Base-by-base conservation (phyloP, 1,284 basidiomycete species). In the Melampsora larici-populina region DNA sequence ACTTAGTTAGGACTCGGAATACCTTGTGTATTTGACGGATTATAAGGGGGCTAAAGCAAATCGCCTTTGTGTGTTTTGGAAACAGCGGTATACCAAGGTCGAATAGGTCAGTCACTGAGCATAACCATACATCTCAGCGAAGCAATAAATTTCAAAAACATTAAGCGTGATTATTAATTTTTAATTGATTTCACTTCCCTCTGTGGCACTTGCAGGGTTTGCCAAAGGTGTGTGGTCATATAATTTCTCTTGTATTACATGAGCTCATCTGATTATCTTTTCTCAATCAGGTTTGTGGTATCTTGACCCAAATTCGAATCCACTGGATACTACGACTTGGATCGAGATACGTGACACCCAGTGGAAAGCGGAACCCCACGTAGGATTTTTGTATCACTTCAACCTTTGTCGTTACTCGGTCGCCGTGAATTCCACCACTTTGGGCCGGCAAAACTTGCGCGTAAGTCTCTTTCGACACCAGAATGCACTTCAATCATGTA, bases 31-130 rank as follows among this genome's bases (percentile, higher is more conserved):
- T 58, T 48, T 36, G 51, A 63, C 17, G 51, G 3, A 21, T 0
- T 55, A 55, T 55, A 21, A 55, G n/a, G n/a, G n/a, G n/a, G n/a
- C n/a, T 21, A 11, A 55, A 55, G 18, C 8, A 55, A 55, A 26
- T 26, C 18, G 9, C 18, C 7, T 7, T 21, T 21, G 51, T 21
- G 3, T 0, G 18, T 0, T 55, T 17, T 55, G 51, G 11, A 9
- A n/a, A 58, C n/a, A 75, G 73, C 73, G 26, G 73, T 40, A 9
- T 75, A 75, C 65, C 73, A 75, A 46, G 73, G 46, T 43, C n/a
- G 73, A 58, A 75, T 75, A n/a, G 73, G 71, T 73, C 24, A 58
- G 69, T 29, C 24, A 9, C 33, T 24, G 31, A 9, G 21, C 2
- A 15, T 46, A 24, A 71, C n/a, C 33, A n/a, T 64, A 29, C 29